These are phyloP conservation scores for Sanguinoderma infundibulare DNA, from an alignment of 1,284 basidiomycete species.

Conservation along the genomic window DNA sequence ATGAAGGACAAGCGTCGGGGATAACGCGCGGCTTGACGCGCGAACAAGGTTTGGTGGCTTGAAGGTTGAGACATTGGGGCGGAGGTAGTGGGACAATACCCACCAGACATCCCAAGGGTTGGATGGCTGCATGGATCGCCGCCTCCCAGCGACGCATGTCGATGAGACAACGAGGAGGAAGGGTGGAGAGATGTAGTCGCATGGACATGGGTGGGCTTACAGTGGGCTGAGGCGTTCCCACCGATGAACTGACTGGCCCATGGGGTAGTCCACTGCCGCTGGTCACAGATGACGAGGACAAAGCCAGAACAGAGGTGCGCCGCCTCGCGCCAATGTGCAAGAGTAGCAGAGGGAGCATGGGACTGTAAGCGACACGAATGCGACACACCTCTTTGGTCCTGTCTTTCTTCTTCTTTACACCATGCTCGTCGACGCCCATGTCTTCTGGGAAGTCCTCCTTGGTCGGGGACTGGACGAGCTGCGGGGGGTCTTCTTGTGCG, in stretches of 20 bases:
- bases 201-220: not conserved
- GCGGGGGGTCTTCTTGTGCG: constrained; percentile 29
- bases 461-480: constrained; percentile 23
- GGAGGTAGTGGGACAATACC: not conserved
- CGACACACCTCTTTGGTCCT: constrained; percentile 59
- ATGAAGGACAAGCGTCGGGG: not conserved
- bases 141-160: not conserved
- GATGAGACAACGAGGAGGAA: not conserved
- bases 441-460: constrained; percentile 17
- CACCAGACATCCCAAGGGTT: not conserved
- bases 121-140: not conserved
- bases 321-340: not conserved
- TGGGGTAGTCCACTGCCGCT: not conserved
- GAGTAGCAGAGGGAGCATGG: not conserved
- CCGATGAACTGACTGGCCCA: not conserved
- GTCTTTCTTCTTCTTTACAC: constrained; percentile 49
- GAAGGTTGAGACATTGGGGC: not conserved
- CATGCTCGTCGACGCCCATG: constrained; percentile 36
- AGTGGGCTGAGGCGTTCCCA: not conserved
- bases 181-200: not conserved
- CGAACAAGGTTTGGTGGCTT: not conserved
- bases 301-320: not conserved
- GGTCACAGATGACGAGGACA: not conserved
- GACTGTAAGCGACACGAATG: constrained; percentile 1
- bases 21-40: not conserved